Base-by-base conservation (phyloP, 116 monocot species). In the Posidonia oceanica region DNA sequence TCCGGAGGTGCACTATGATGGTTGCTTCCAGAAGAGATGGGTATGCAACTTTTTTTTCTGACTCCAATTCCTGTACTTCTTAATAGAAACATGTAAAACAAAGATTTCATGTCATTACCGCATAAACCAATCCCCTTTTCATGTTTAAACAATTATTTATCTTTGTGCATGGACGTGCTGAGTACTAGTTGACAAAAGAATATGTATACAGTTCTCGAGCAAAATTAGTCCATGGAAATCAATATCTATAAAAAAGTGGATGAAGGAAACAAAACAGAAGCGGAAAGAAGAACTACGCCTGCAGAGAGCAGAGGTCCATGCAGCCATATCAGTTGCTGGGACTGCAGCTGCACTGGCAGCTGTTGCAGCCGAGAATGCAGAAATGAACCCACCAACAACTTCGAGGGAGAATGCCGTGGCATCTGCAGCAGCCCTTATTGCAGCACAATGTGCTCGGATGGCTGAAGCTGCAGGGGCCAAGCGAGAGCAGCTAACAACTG, bases 321-420 rank as follows among this genome's bases (percentile, higher is more conserved):
- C 91, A 39, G 91, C 87, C 21, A 64, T 91, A 52, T 91, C 91
- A 14, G 79, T 91, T 61, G 87, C 91, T n/a, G 83, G 81, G 16
- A 71, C 87, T 17, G 87, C 91, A 39, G 85, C 85, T 14, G 85
- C 87, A 18, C 77, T 91, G 38, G 91, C 91, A 64, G 85, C 91
- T 22, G 81, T 85, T 16, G 85, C 91, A 70, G 81, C 85, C n/a
- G 83, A 85, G 7, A 83, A 73, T 48, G 40, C 81, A 64, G 63
- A 71, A 11, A 22, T 67, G 4, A 70, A 54, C 71, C 44, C 20
- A 3, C 18, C n/a, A 69, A 74, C 16, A n/a, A 52, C 72, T 3
- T 76, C 83, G 23, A 87, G 70, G 59, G 83, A 87, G 18, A 81
- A 10, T 38, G 87, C 87, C 6, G 71, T 87, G 21, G 91, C 87